Percentiles rank a stretch among this genome's conserved stretches.
Evolutionary conservation across 2,329 filamentous ascomycete species (phyloP).

Genomic region (Escovopsis sp.): DNA sequence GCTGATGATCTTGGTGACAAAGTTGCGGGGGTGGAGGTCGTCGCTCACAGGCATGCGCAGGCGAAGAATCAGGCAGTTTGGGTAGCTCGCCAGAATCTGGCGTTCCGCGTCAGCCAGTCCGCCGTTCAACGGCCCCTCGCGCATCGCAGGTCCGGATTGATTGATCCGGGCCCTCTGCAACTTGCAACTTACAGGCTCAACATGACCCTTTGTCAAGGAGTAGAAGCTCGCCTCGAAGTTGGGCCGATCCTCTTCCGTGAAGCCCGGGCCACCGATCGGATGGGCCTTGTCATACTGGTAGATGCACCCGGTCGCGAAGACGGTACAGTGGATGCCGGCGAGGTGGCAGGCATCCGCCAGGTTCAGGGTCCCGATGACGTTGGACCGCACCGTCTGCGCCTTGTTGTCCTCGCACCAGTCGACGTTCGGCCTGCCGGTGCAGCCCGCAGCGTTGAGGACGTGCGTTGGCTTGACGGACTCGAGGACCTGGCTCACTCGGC

Average conservation of each 20-base stretch:
- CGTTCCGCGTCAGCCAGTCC: background rate
- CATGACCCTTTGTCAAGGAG: conserved; percentile 49
- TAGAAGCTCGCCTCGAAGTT: conserved; percentile 57
- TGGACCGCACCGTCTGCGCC: conserved; percentile 51
- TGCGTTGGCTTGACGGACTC: conserved; percentile 47
- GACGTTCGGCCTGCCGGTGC: conserved; percentile 52
- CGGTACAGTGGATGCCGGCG: conserved; percentile 45
- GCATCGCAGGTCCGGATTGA: too few relatives aligned
- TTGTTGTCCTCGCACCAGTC: conserved; percentile 60
- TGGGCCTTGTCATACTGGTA: conserved; percentile 49
- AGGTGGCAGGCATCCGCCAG: conserved; percentile 46
- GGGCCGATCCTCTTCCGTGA: conserved; percentile 44
- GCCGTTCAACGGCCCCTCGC: too few relatives aligned
- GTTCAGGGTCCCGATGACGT: conserved; percentile 50
- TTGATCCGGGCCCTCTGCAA: background rate
- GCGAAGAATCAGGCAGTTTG: conserved; percentile 47
- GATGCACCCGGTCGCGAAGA: conserved; percentile 54
- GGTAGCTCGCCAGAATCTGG: conserved; percentile 48
- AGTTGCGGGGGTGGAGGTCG: conserved; percentile 50
- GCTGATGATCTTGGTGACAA: conserved; percentile 53
- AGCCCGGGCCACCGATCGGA: conserved; percentile 44
- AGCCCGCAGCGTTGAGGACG: conserved; percentile 51
- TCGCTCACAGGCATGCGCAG: conserved; percentile 57
- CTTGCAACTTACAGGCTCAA: conserved; percentile 29
- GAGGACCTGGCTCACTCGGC: conserved; percentile 40